Evolutionary conservation across 2,329 filamentous ascomycete species (phyloP).

Genomic region (Ophiocordyceps camponoti-rufipedis): DNA sequence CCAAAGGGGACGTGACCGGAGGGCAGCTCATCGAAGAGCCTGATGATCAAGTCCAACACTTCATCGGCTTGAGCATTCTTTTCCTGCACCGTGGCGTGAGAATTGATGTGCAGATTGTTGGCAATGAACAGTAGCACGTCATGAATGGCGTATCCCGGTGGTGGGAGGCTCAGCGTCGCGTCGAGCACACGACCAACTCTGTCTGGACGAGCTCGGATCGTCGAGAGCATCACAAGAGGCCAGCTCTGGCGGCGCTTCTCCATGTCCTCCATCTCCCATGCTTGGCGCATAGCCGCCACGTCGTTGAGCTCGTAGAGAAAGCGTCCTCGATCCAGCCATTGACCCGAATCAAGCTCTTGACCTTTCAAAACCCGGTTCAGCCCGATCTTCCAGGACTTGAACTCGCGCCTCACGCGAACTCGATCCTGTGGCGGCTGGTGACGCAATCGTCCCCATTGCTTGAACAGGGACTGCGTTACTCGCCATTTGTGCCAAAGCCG

Average conservation of each 20-base stretch:
- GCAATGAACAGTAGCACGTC: constrained; percentile 17
- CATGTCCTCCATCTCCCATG: neutral
- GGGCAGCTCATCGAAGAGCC: constrained; percentile 11
- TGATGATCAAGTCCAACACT: constrained; percentile 10
- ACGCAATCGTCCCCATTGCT: constrained; percentile 15
- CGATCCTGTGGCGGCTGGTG: constrained; percentile 10
- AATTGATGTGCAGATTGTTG: constrained; percentile 5
- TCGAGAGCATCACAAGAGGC: constrained; percentile 17
- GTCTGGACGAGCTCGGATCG: constrained; percentile 13
- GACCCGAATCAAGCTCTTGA: neutral
- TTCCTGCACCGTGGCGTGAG: constrained; percentile 6
- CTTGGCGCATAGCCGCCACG: neutral
- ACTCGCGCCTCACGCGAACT: constrained; percentile 6
- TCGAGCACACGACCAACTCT: constrained; percentile 15
- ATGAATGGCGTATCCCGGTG: constrained; percentile 18
- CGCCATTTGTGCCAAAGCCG: neutral
- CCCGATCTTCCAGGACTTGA: constrained; percentile 13
- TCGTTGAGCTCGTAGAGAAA: neutral
- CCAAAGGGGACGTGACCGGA: constrained; percentile 15
- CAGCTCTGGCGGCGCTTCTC: constrained; percentile 11
- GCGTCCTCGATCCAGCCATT: neutral
- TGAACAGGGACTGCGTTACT: constrained; percentile 2
- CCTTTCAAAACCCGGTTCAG: constrained; percentile 6
- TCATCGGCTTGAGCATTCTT: constrained; percentile 10
- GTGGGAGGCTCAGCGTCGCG: constrained; percentile 17